Evolutionary conservation across 805 yeast genomes (phyloP), one percentile per base, ranked within the genome.

Genomic region (Zygosaccharomyces siamensis): DNA sequence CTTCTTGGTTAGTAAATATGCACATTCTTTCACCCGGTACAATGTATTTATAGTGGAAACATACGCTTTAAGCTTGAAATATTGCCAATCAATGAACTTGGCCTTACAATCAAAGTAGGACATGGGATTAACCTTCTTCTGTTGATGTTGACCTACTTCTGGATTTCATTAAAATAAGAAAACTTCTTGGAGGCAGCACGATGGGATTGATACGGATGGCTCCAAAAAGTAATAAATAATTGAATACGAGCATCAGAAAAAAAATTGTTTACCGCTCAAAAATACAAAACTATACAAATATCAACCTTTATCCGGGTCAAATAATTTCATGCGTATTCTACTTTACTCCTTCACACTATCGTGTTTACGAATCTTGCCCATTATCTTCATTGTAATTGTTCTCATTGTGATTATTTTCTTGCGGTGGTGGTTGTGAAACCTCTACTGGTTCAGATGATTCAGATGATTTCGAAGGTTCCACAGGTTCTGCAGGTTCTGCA

Each of bases 21-120:
- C 23, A 23, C 24, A 14, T 14, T 18, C 20, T 8, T 21, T n/a
- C n/a, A 4, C 10, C 12, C 18, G 31, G 18, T 18, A 18, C 8
- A 31, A 27, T 10, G n/a, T 20, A n/a, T 26, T 4, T 12, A 32
- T 1, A 23, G 14, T 30, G 21, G 21, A 16, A 38, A 54, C 66
- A 52, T 61, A 62, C 67, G 61, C 49, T 37, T 48, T 33, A 24
- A 62, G 44, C 39, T 60, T 58, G 43, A 51, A 59, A 45, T 50
- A 63, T 24, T 45, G 39, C 67, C 67, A 63, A 26, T 60, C 64
- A 40, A 43, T 55, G 24, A 32, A 46, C 4, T 26, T 44, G 20
- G 35, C 44, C 11, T 41, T 39, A 32, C 43, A 38, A 7, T 11
- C 7, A 12, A 12, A 39, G n/a, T 21, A 1, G 21, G 43, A 14